Base-by-base conservation (phyloP, 2,329 filamentous ascomycete species). In the Arthrinium phaeospermum region DNA sequence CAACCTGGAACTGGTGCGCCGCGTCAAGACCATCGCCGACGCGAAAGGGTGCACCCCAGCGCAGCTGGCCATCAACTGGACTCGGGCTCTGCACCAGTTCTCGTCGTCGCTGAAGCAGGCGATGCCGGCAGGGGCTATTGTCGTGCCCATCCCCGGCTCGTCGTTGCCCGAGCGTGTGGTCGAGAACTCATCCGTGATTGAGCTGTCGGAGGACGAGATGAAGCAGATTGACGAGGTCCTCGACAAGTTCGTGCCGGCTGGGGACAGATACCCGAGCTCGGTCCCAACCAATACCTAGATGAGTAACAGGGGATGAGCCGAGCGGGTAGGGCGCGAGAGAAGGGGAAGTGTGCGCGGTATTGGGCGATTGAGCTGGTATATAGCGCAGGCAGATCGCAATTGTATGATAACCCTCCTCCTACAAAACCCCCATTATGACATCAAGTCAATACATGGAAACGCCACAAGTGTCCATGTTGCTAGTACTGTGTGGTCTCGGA, bases 61-160 rank as follows among this genome's bases (percentile, higher is more conserved):
- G 19, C 67, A 68, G 7, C 22, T 68, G 13, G 67, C 67, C 67
- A 68, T 68, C 14, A 49, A 49, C n/a, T 68, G 67, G 67, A 49
- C 46, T 14, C 67, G 67, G 0, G 67, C 14, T 14, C 67, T 68
- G 44, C 16, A 44, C 14, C 44, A 16, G 1, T 41, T 64, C 57
- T 41, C 57, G 19, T 34, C 34, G 3, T 41, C 30, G 3, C 10
- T 64, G 34, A 46, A 37, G 46, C 44, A 46, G 44, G n/a, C 30
- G 16, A 16, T 68, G 44, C 67, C 67, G 16, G 19, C 22, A 10
- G 57, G 34, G 34, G 19, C 57, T 22, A 8, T 68, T 24, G 46
- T 46, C 44, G 46, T 68, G 16, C 67, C 67, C 16, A 68, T 68
- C 16, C 67, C 67, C 5, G 67, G 67, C 13, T 13, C 67, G n/a